Evolutionary conservation across 345 rosid genomes (phyloP), one percentile per base, ranked within the genome.

Genomic region (Dimocarpus longan): DNA sequence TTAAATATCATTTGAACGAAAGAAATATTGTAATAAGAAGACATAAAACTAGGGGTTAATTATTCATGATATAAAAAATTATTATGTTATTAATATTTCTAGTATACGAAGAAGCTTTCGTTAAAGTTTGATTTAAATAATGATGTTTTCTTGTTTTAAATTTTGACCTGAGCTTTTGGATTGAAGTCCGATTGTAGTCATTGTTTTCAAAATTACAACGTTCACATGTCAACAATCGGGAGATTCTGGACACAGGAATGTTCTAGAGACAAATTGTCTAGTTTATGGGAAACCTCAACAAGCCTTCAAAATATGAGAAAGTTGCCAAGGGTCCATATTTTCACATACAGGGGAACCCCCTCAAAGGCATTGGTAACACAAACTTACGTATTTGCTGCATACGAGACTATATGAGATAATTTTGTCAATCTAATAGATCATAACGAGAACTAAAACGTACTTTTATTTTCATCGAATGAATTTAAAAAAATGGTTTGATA

Each of bases 261-360:
- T 48, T 75, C 6, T 40, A 16, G 50, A 24, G 19, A 63, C 13
- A 16, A 2, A 12, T 43, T 74, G 43, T 64, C 69, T 26, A 5
- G 76, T 0, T 59, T 73, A 37, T 56, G 10, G 66, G 37, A 73
- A 71, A 62, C 66, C 66, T 74, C 44, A 43, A 74, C 39, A 74
- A 42, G 56, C 69, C 26, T 73, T 60, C 56, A 15, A n/a, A 62
- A 42, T 28, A 0, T 57, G 52, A 39, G 37, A 63, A 59, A 11
- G 28, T 73, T 59, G 11, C 66, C 0, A 2, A 3, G n/a, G 3
- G n/a, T 0, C 67, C 37, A 40, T 11, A 37, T 19, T 73, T 26
- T 71, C 16, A 71, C 52, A 16, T 28, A 32, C 46, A 71, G 64
- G 26, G n/a, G 52, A 50, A 59, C 67, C 54, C 2, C 62, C 18